Percentiles rank a stretch among this genome's conserved stretches.
Conservation (phyloP, 1,139 yeast genomes). For the Yarrowia galli region DNA sequence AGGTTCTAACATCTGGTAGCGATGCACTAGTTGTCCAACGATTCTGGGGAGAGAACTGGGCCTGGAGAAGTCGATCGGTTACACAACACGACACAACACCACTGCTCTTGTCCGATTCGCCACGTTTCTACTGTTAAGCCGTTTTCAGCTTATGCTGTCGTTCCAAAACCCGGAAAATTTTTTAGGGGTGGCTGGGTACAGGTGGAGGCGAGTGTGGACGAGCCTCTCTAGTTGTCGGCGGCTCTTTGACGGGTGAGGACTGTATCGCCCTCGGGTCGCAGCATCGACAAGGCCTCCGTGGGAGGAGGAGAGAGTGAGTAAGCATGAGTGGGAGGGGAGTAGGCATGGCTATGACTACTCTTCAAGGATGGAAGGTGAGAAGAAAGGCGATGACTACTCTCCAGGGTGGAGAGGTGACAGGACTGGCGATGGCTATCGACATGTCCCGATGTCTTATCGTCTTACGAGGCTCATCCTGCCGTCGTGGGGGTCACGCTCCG, state of each 20-base stretch:
- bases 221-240: constrained; percentile 12
- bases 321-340: neutral
- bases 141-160: neutral
- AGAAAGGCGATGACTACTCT: neutral
- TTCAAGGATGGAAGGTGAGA: neutral
- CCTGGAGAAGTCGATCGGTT: neutral
- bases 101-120: neutral
- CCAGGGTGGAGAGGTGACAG: neutral
- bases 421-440: constrained; percentile 12
- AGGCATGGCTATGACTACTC: neutral
- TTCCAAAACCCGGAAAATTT: neutral
- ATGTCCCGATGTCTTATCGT: neutral
- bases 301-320: constrained; percentile 9
- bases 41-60: neutral
- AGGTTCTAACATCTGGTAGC: neutral
- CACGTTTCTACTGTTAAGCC: neutral
- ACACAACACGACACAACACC: neutral
- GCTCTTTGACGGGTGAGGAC: neutral
- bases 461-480: neutral
- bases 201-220: constrained; percentile 6
- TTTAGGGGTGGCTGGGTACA: constrained; percentile 9
- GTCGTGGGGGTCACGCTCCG: neutral
- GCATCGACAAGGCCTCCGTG: neutral
- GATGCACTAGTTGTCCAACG: neutral
- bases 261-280: constrained; percentile 1